Conservation (phyloP, 192 early-diverging fungal species). For the Backusella westeae region DNA sequence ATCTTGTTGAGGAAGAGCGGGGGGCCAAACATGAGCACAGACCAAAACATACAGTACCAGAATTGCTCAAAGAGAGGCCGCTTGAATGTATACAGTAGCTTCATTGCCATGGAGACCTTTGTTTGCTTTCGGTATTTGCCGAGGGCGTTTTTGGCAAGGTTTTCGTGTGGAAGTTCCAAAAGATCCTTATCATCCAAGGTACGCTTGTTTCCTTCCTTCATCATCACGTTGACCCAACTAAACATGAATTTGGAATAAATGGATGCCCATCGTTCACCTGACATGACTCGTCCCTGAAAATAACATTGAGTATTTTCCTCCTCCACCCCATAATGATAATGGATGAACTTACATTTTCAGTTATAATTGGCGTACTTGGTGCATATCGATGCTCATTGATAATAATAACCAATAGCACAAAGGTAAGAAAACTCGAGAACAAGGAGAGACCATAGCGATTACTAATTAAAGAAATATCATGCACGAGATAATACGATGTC, state of each 20-base stretch:
- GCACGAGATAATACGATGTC: constrained; percentile 19
- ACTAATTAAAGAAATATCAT: constrained; percentile 4
- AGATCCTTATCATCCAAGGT: constrained; percentile 51
- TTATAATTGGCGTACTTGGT: neutral
- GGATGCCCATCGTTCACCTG: constrained; percentile 30
- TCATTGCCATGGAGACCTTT: neutral
- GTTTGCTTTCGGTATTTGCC: constrained; percentile 16
- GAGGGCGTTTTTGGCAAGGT: constrained; percentile 37
- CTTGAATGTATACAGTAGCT: constrained; percentile 21
- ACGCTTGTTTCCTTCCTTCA: constrained; percentile 43
- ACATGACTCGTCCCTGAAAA: constrained; percentile 27
- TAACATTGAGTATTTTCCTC: neutral
- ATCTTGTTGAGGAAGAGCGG: constrained; percentile 60
- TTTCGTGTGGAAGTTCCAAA: constrained; percentile 44
- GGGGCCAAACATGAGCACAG: constrained; percentile 42
- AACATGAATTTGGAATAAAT: constrained; percentile 43
- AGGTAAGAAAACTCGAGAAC: neutral
- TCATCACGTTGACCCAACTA: constrained; percentile 49
- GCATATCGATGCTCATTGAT: constrained; percentile 21
- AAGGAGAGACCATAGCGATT: constrained; percentile 15
- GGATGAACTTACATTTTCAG: constrained; percentile 17
- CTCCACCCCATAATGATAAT: no score
- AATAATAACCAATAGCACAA: constrained; percentile 8
- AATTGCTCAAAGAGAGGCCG: constrained; percentile 43
- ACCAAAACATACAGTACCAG: constrained; percentile 15